Percentiles rank a stretch among this genome's conserved stretches.
Conservation (phyloP, 345 rosid species). For the Combretum micranthum region DNA sequence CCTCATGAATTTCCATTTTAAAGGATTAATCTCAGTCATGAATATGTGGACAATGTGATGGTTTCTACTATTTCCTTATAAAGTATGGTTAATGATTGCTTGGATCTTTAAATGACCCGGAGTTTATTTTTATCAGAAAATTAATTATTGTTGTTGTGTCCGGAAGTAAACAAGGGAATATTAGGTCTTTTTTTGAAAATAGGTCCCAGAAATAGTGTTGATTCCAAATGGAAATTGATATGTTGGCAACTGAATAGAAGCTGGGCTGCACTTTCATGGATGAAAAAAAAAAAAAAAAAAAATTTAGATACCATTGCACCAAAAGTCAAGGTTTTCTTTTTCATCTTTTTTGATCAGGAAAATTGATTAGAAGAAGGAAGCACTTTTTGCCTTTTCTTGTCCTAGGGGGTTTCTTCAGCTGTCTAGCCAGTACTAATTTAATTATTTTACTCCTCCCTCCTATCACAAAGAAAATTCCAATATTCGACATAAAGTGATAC, state of each 20-base stretch:
- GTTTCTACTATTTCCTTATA: too few species aligned
- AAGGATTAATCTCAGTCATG: too few species aligned
- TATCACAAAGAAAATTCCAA: too few species aligned
- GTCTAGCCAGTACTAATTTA: background rate
- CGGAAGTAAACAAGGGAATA: constrained; percentile 5
- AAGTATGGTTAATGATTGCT: too few species aligned
- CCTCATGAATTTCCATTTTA: too few species aligned
- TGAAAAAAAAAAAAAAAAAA: background rate
- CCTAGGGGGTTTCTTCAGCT: background rate
- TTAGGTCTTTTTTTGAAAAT: background rate
- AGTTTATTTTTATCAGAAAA: background rate
- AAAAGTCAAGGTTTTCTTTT: constrained; percentile 8
- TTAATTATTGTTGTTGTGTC: constrained; percentile 8
- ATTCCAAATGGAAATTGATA: background rate
- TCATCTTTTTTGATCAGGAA: constrained; percentile 1
- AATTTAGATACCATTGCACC: background rate
- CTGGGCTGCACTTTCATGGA: background rate
- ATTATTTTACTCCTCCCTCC: too few species aligned
- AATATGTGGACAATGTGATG: too few species aligned
- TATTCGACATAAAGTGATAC: too few species aligned
- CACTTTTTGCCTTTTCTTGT: background rate
- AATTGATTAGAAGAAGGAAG: too few species aligned
- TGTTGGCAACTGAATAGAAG: background rate
- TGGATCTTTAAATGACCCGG: too few species aligned
- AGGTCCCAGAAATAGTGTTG: background rate